Conservation (phyloP, 331 rosid genomes). For the Prunus yedoensis region DNA sequence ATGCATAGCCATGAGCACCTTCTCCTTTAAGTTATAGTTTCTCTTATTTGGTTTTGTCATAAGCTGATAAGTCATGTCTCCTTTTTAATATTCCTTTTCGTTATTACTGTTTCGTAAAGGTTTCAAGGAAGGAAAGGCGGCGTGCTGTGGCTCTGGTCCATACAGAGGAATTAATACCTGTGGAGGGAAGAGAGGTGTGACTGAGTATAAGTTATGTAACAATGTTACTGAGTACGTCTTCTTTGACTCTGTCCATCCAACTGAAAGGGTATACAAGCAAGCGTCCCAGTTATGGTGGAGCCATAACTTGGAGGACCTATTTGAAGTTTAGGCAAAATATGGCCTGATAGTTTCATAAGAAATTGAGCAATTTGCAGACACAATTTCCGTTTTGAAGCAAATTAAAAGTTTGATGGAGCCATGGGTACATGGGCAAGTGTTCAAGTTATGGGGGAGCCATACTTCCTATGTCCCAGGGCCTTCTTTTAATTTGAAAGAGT, state of each 20-base stretch:
- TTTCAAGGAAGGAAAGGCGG: constrained; percentile 8
- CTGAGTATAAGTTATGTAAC: background rate
- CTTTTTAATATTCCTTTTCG: background rate
- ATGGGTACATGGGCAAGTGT: too few relatives aligned
- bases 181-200: background rate
- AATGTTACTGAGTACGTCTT: constrained; percentile 10
- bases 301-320: background rate
- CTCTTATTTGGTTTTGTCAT: background rate
- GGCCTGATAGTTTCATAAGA: too few relatives aligned
- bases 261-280: constrained; percentile 10
- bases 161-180: background rate
- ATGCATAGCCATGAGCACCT: background rate
- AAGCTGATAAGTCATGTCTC: background rate
- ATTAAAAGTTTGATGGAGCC: too few relatives aligned
- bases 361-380: too few relatives aligned
- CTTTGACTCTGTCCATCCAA: constrained; percentile 21
- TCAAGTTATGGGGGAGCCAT: too few relatives aligned
- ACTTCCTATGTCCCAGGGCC: too few relatives aligned
- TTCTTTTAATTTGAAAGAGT: background rate
- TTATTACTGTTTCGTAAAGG: background rate
- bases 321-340: background rate
- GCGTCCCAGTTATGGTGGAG: constrained; percentile 13
- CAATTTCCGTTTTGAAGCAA: too few relatives aligned
- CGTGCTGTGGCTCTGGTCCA: constrained; percentile 2
- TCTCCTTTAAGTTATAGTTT: background rate